phyloP scores from a whole-genome alignment of 306 rosid species.

The Casuarina cunninghamiana region DNA sequence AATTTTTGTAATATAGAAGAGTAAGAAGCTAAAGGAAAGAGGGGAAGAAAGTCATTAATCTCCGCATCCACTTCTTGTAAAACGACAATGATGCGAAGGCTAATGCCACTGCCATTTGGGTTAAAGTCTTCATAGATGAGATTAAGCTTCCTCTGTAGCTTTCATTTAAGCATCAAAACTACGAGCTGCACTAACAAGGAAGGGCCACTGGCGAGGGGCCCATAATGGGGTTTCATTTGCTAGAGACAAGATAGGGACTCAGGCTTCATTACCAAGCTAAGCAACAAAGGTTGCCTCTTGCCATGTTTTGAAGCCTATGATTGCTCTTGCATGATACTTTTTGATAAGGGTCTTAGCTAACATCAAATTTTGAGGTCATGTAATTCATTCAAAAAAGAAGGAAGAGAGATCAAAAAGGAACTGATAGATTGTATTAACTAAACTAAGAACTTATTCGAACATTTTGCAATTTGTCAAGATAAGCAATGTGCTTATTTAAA shows the following conservation, averaged over 20 bases:
- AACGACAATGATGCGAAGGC: neutral
- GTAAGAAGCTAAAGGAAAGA: neutral
- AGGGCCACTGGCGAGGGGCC: conserved; percentile 4
- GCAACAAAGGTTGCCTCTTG: conserved; percentile 2
- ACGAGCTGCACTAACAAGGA: conserved; percentile 17
- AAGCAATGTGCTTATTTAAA: too few relatives aligned
- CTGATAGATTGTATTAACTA: too few relatives aligned
- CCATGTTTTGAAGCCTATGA: conserved; percentile 17
- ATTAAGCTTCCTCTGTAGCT: conserved; percentile 21
- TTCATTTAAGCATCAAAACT: conserved; percentile 14
- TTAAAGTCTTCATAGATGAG: conserved; percentile 25
- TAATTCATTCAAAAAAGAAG: neutral
- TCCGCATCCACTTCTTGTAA: conserved; percentile 6
- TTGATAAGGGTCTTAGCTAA: conserved; percentile 16
- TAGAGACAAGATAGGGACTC: conserved; percentile 20
- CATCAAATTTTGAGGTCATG: neutral
- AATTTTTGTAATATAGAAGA: neutral
- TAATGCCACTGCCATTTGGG: neutral
- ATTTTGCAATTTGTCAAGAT: too few relatives aligned
- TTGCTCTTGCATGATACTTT: conserved; percentile 2
- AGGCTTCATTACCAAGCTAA: conserved; percentile 3
- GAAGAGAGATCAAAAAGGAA: neutral
- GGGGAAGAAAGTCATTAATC: neutral
- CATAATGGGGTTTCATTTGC: conserved; percentile 13
- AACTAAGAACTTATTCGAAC: too few relatives aligned